Evolutionary conservation across 2,329 filamentous ascomycete genomes (phyloP).

Genomic region (Sporothrix luriei): DNA sequence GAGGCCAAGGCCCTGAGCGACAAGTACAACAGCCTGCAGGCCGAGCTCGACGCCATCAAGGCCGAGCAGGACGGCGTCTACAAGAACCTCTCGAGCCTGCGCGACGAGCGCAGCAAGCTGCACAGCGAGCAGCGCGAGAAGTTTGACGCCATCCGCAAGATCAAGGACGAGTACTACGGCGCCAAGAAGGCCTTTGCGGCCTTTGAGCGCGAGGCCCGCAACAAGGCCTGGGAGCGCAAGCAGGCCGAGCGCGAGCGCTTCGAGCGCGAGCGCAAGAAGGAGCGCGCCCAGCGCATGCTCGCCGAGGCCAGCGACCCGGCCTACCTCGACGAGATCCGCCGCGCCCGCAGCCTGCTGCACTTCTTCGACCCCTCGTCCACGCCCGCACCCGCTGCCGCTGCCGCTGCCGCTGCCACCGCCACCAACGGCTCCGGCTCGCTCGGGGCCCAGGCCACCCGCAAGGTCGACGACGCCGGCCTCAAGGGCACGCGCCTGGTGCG

Average conservation of each 20-base stretch:
- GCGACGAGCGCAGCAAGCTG: slow-evolving; percentile 82
- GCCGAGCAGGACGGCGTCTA: slow-evolving; percentile 87
- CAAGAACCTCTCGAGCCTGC: slow-evolving; percentile 81
- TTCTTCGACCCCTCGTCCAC: slow-evolving; percentile 81
- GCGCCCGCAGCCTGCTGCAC: slow-evolving; percentile 81
- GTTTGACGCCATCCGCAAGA: slow-evolving; percentile 75
- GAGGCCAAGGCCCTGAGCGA: slow-evolving; percentile 87
- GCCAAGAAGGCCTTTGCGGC: slow-evolving; percentile 79
- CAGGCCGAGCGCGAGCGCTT: slow-evolving; percentile 77
- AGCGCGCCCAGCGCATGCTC: slow-evolving; percentile 73
- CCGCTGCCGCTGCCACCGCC: slow-evolving; percentile 74
- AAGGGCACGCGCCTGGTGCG: slow-evolving; percentile 82
- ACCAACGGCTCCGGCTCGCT: slow-evolving; percentile 69
- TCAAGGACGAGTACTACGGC: slow-evolving; percentile 87
- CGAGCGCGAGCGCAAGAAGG: slow-evolving; percentile 72
- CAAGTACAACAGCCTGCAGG: slow-evolving; percentile 80
- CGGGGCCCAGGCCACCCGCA: slow-evolving; percentile 76
- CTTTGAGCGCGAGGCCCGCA: slow-evolving; percentile 81
- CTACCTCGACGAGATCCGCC: slow-evolving; percentile 89
- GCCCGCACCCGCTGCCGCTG: slow-evolving; percentile 41
- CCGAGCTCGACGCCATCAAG: slow-evolving; percentile 87
- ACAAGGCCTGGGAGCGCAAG: slow-evolving; percentile 73
- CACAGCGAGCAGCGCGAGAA: slow-evolving; percentile 86
- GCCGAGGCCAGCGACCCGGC: slow-evolving; percentile 82
- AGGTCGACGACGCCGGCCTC: slow-evolving; percentile 77